These are phyloP conservation scores for Penicillium arizonense DNA, from an alignment of 495 filamentous ascomycete species.

Conservation along the genomic window DNA sequence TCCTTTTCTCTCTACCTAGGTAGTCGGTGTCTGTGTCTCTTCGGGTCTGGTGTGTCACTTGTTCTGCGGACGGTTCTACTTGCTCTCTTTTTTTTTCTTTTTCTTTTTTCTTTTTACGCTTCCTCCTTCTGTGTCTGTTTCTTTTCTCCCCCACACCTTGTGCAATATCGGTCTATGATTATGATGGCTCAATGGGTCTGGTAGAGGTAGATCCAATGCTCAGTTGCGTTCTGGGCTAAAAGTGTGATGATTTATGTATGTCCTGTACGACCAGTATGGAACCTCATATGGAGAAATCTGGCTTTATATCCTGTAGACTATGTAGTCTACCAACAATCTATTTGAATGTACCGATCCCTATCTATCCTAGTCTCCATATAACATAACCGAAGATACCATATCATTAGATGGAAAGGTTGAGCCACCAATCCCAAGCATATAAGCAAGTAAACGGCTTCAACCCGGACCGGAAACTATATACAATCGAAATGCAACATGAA, in stretches of 20 bases:
- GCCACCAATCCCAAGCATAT: conserved; percentile 6
- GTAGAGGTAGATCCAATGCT: conserved; percentile 24
- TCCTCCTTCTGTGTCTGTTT: conserved; percentile 8
- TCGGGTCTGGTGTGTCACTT: conserved; percentile 25
- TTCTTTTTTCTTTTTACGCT: conserved; percentile 13
- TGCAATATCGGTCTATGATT: conserved; percentile 20
- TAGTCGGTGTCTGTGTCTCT: conserved; percentile 20
- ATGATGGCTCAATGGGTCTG: conserved; percentile 19
- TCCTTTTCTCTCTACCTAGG: conserved; percentile 20
- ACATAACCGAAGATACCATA: conserved; percentile 7
- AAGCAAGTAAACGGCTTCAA: conserved; percentile 7
- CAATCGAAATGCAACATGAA: conserved; percentile 24
- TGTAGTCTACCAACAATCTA: too few species aligned
- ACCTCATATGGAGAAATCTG: conserved; percentile 5
- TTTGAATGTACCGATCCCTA: too few species aligned
- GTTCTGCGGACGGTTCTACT: conserved; percentile 19
- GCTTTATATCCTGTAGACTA: neutral
- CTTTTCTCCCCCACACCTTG: conserved; percentile 14
- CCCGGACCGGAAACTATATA: conserved; percentile 24
- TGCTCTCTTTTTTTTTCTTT: conserved; percentile 13
- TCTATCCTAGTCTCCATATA: neutral
- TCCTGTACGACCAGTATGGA: conserved; percentile 25
- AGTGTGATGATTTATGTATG: conserved; percentile 33
- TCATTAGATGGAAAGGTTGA: conserved; percentile 17
- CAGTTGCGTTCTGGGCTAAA: conserved; percentile 23